phyloP scores from a whole-genome alignment of 2,329 filamentous ascomycete species.

The Penicillium sp. region DNA sequence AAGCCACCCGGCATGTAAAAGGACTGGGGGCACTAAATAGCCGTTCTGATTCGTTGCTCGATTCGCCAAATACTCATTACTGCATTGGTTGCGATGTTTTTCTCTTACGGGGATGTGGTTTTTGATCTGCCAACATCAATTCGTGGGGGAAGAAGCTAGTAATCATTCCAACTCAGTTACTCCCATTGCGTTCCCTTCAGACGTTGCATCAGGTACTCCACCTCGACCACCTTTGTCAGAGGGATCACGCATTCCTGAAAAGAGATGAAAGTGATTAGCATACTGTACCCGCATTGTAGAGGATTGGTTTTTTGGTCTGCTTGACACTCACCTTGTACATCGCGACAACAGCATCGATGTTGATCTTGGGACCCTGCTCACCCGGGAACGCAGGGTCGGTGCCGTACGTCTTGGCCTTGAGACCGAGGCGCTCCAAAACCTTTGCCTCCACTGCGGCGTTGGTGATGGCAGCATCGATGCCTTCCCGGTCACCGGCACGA shows the following conservation, averaged over 20 bases:
- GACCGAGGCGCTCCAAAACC: slow-evolving; percentile 74
- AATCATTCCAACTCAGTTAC: slow-evolving; percentile 14
- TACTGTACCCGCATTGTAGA: background rate
- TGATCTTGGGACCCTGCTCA: slow-evolving; percentile 61
- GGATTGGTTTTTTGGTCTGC: too few relatives aligned
- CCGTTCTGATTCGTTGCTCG: slow-evolving; percentile 16
- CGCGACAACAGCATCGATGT: slow-evolving; percentile 80
- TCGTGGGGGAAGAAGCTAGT: too few relatives aligned
- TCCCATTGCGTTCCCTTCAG: slow-evolving; percentile 53
- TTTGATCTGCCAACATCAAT: too few relatives aligned
- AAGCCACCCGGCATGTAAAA: background rate
- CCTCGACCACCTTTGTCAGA: slow-evolving; percentile 95
- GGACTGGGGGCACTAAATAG: background rate
- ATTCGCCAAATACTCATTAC: slow-evolving; percentile 14
- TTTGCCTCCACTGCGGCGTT: slow-evolving; percentile 83
- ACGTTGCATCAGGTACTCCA: slow-evolving; percentile 96
- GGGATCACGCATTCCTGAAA: slow-evolving; percentile 73
- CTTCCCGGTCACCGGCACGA: slow-evolving; percentile 68
- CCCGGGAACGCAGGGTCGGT: slow-evolving; percentile 67
- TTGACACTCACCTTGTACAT: slow-evolving; percentile 62
- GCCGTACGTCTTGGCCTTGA: slow-evolving; percentile 92
- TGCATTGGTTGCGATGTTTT: slow-evolving; percentile 5
- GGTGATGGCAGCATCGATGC: slow-evolving; percentile 85
- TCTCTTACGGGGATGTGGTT: background rate
- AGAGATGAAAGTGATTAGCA: slow-evolving; percentile 1